Evolutionary conservation across 805 yeast genomes (phyloP).

Genomic region (Metahyphopichia silvanorum): DNA sequence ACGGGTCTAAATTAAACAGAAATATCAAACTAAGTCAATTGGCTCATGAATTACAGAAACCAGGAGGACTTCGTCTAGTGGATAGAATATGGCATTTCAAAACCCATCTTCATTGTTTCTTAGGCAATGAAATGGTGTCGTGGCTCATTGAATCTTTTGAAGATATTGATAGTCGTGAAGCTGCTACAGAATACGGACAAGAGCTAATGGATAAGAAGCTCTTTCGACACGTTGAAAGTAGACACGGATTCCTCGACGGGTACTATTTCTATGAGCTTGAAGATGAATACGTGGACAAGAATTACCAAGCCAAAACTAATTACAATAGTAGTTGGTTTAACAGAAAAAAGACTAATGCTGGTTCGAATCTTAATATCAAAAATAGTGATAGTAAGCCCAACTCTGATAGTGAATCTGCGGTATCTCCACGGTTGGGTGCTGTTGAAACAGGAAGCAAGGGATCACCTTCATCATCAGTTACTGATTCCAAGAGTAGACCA

Average conservation of each 20-base stretch:
- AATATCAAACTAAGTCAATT: constrained; percentile 49
- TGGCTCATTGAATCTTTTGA: constrained; percentile 80
- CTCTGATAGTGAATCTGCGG: constrained; percentile 25
- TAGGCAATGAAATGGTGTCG: constrained; percentile 81
- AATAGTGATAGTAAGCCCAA: constrained; percentile 14
- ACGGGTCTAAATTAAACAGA: constrained; percentile 42
- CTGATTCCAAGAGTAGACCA: constrained; percentile 19
- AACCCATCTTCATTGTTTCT: constrained; percentile 69
- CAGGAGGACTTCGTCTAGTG: constrained; percentile 60
- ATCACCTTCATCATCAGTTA: constrained; percentile 22
- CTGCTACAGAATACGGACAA: constrained; percentile 80
- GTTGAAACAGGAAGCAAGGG: constrained; percentile 10
- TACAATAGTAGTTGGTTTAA: constrained; percentile 26
- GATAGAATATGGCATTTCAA: constrained; percentile 93
- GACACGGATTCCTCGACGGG: constrained; percentile 88
- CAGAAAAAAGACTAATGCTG: constrained; percentile 14
- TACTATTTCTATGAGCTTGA: constrained; percentile 81
- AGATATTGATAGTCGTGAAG: constrained; percentile 79
- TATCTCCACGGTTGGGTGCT: constrained; percentile 22
- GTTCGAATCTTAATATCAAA: neutral
- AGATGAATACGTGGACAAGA: constrained; percentile 47
- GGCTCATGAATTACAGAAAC: constrained; percentile 64
- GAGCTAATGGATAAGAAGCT: constrained; percentile 66
- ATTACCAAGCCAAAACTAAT: constrained; percentile 15
- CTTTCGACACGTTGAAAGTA: constrained; percentile 75